phyloP scores from a whole-genome alignment of 345 rosid species.

The Orychophragmus violaceus region DNA sequence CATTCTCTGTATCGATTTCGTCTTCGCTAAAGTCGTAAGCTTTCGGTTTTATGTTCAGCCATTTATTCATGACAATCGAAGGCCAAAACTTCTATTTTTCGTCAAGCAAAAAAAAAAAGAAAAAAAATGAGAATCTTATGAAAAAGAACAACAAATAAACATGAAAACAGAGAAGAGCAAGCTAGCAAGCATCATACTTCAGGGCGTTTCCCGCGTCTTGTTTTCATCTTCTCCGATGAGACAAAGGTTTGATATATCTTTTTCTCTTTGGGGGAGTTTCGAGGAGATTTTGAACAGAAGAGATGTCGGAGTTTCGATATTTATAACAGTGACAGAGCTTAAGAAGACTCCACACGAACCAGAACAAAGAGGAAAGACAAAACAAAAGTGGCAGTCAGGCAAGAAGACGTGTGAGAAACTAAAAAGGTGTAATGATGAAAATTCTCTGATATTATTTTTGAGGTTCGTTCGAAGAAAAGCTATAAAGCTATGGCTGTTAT shows the following conservation, averaged over 20 bases:
- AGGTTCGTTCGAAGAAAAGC: slow-evolving; percentile 36
- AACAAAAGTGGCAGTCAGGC: slow-evolving; percentile 19
- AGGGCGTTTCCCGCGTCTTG: slow-evolving; percentile 54
- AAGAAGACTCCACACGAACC: slow-evolving; percentile 6
- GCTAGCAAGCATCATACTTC: slow-evolving; percentile 61
- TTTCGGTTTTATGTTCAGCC: slow-evolving; percentile 87
- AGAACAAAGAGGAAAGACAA: slow-evolving; percentile 17
- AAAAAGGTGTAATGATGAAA: slow-evolving; percentile 24
- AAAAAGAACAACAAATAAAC: neutral
- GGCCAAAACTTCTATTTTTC: slow-evolving; percentile 77
- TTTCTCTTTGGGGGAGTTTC: neutral
- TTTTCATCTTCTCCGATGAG: slow-evolving; percentile 38
- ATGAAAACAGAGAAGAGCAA: neutral
- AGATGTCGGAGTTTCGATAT: slow-evolving; percentile 33
- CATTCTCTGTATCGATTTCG: slow-evolving; percentile 77
- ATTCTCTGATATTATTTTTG: slow-evolving; percentile 30
- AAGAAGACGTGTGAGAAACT: slow-evolving; percentile 30
- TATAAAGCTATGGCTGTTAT: slow-evolving; percentile 41
- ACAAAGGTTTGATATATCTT: neutral
- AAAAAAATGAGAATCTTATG: slow-evolving; percentile 5
- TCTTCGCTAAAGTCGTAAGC: slow-evolving; percentile 85
- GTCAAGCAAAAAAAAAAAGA: neutral
- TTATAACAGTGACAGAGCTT: slow-evolving; percentile 29
- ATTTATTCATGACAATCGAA: slow-evolving; percentile 91
- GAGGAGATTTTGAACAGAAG: slow-evolving; percentile 20